phyloP scores from a whole-genome alignment of 768 basidiomycete genomes.

The Cystofilobasidium bisporidii region DNA sequence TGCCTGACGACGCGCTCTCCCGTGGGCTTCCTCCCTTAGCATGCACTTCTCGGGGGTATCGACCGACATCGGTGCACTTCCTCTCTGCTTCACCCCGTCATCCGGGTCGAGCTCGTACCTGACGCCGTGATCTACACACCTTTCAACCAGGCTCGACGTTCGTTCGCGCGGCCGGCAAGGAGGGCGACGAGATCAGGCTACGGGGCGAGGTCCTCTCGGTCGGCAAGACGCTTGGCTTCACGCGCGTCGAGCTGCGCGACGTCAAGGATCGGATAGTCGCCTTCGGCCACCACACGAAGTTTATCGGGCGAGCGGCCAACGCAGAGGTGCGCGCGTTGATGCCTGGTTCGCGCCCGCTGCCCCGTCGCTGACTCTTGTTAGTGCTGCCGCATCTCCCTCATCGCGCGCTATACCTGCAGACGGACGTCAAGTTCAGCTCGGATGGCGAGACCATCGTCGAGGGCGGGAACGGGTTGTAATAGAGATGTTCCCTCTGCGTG shows the following conservation, averaged over 20 bases:
- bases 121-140: too few species aligned
- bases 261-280: conserved; percentile 12
- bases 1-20: too few species aligned
- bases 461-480: not conserved
- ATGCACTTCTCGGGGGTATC: conserved; percentile 17
- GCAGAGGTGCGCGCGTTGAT: conserved; percentile 7
- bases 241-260: conserved; percentile 20
- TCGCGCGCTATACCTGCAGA: not conserved
- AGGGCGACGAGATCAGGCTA: conserved; percentile 8
- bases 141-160: conserved; percentile 1
- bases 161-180: conserved; percentile 15
- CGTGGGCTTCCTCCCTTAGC: too few species aligned
- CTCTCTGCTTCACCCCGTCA: not conserved
- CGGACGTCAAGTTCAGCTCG: conserved; percentile 18
- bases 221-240: conserved; percentile 23
- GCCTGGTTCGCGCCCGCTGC: too few species aligned
- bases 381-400: too few species aligned
- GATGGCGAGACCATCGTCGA: conserved; percentile 15
- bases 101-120: too few species aligned
- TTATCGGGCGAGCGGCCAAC: conserved; percentile 16
- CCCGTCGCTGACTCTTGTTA: too few species aligned
- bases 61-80: conserved; percentile 12
- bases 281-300: conserved; percentile 25
- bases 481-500: not conserved
- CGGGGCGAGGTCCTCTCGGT: conserved; percentile 14